phyloP scores from a whole-genome alignment of 345 rosid species.

The Geranium brycei region DNA sequence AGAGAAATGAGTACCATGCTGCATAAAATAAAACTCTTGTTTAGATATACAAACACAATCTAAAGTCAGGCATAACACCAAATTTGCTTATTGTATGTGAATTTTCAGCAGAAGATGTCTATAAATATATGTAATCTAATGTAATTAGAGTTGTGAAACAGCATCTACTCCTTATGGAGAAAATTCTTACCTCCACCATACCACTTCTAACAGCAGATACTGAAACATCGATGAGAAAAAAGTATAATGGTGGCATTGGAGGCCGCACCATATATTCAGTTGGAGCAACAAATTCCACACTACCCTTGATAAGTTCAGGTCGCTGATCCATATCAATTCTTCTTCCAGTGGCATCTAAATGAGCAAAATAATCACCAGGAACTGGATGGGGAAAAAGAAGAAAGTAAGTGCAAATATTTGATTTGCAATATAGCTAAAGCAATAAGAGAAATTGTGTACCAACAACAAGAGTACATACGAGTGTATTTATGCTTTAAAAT shows the following conservation, averaged over 20 bases:
- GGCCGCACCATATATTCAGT: constrained; percentile 99
- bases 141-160: constrained; percentile 2
- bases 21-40: background rate
- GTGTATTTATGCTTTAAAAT: background rate
- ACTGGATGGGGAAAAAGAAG: constrained; percentile 28
- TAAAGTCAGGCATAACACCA: background rate
- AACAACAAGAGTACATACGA: background rate
- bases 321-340: constrained; percentile 89
- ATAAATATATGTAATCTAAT: background rate
- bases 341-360: constrained; percentile 78
- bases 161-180: constrained; percentile 3
- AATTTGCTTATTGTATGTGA: background rate
- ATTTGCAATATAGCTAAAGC: background rate
- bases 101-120: background rate
- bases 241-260: constrained; percentile 92
- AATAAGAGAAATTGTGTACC: background rate
- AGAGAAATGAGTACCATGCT: background rate
- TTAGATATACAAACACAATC: background rate
- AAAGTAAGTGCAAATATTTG: background rate
- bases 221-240: constrained; percentile 94
- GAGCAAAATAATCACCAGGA: constrained; percentile 86
- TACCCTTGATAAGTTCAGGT: constrained; percentile 88
- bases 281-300: constrained; percentile 94
- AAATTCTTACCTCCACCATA: constrained; percentile 80
- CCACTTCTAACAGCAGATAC: constrained; percentile 84